phyloP scores from a whole-genome alignment of 768 basidiomycete genomes.

The Guyanaporus albipodus region DNA sequence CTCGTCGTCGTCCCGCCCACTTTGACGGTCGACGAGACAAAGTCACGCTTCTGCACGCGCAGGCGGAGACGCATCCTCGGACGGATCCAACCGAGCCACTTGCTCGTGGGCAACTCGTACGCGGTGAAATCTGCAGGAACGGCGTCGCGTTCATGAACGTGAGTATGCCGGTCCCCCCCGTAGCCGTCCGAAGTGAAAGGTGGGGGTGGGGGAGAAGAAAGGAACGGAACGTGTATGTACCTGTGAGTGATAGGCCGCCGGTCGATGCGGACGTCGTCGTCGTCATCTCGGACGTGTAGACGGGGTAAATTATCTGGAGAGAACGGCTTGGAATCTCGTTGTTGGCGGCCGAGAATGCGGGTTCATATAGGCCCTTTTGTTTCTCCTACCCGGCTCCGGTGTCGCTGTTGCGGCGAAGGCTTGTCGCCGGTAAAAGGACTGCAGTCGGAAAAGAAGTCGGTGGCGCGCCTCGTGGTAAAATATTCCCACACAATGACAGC shows the following conservation, averaged over 20 bases:
- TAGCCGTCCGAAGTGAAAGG: too few relatives aligned
- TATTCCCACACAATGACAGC: too few relatives aligned
- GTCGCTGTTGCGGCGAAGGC: not conserved
- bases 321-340: not conserved
- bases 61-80: conserved; percentile 25
- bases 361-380: too few relatives aligned
- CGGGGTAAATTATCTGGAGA: not conserved
- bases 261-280: conserved; percentile 11
- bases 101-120: conserved; percentile 18
- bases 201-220: too few relatives aligned
- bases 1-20: not conserved
- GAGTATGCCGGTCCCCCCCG: not conserved
- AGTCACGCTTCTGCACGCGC: conserved; percentile 2
- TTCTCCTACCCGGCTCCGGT: conserved; percentile 19
- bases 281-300: not conserved
- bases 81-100: conserved; percentile 14
- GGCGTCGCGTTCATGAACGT: too few relatives aligned
- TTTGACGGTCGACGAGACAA: conserved; percentile 16
- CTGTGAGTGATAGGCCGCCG: conserved; percentile 12
- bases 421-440: not conserved
- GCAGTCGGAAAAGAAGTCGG: too few relatives aligned
- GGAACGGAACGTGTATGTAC: conserved; percentile 6
- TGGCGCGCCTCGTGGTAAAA: too few relatives aligned
- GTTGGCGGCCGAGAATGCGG: not conserved
- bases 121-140: conserved; percentile 23